Evolutionary conservation across 331 rosid species (phyloP).

Genomic region (Cydonia oblonga): DNA sequence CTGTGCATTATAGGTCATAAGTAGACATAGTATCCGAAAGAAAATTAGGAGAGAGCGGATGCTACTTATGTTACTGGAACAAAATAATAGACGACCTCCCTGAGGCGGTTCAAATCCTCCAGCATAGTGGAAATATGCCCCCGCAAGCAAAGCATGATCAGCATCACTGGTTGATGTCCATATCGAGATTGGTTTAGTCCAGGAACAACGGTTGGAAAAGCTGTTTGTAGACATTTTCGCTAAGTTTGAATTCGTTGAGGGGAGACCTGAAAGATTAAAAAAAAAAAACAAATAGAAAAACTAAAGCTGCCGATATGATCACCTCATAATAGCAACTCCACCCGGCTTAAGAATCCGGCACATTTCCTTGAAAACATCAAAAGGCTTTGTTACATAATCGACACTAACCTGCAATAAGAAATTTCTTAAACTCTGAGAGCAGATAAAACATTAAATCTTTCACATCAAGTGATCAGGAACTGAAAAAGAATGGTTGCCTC

Average conservation of each 20-base stretch:
- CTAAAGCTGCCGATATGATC: too few species aligned
- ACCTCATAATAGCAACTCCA: too few species aligned
- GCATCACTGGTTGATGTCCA: conserved; percentile 76
- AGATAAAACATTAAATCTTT: neutral
- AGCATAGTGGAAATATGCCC: conserved; percentile 66
- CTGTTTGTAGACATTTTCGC: conserved; percentile 14
- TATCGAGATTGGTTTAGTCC: conserved; percentile 64
- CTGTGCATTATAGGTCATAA: neutral
- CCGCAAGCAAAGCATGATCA: conserved; percentile 60
- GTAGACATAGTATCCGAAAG: neutral
- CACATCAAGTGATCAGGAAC: neutral
- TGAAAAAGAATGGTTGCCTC: neutral
- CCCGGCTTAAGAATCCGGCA: conserved; percentile 34
- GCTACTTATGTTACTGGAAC: neutral
- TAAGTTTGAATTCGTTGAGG: neutral
- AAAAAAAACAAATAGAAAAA: neutral
- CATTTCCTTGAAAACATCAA: conserved; percentile 74
- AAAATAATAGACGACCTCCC: conserved; percentile 14
- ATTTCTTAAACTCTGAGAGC: neutral
- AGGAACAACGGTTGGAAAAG: conserved; percentile 71
- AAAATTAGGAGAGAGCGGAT: neutral
- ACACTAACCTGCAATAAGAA: conserved; percentile 62
- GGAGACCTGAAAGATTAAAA: neutral
- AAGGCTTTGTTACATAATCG: conserved; percentile 67
- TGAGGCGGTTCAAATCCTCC: conserved; percentile 72